Evolutionary conservation across 495 filamentous ascomycete genomes (phyloP), one percentile per base, ranked within the genome.

Genomic region (Acidiella bohemica): DNA sequence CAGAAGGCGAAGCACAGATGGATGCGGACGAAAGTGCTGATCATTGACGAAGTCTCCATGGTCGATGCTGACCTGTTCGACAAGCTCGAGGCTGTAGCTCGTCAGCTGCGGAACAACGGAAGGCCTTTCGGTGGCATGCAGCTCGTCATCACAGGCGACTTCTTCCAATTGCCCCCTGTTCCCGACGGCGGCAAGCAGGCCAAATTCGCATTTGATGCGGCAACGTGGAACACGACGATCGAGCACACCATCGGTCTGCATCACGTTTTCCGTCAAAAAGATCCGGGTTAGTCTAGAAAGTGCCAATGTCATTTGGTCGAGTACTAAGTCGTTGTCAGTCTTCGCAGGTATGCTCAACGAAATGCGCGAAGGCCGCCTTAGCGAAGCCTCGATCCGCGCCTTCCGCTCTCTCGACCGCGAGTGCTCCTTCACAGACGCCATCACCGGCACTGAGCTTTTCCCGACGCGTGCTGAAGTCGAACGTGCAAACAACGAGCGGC

Each of bases 31-130:
- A 88, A 81, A 48, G 72, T 83, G 13, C 71, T 97, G 22, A 67
- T 97, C 36, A 71, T 97, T 49, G 90, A 97, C 59, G 90, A 97
- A 60, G 79, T 97, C 22, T 96, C 90, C 9, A 97, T 97, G 90
- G 85, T 97, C 8, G 92, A 96, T 53, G 92, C 81, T 1, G 88
- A 96, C 38, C 67, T 97, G 0, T 96, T 96, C 45, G 90, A 97
- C 59, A 97, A 96, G 60, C 71, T 97, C 9, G 85, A 94, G 42
- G 72, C 78, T 36, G 79, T 97, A 51, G 88, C 84, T n/a, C 67
- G 88, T 31, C 69, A 63, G 2, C 65, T 79, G 6, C 72, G 84
- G 32, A 93, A 85, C 51, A 95, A 93, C 55, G 90, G 84, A 8
- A 69, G 82, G 5, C 80, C 92, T 0, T 97, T 94, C 64, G 90